Conservation (phyloP, 257 asterid species). For the Solanum tarijense region DNA sequence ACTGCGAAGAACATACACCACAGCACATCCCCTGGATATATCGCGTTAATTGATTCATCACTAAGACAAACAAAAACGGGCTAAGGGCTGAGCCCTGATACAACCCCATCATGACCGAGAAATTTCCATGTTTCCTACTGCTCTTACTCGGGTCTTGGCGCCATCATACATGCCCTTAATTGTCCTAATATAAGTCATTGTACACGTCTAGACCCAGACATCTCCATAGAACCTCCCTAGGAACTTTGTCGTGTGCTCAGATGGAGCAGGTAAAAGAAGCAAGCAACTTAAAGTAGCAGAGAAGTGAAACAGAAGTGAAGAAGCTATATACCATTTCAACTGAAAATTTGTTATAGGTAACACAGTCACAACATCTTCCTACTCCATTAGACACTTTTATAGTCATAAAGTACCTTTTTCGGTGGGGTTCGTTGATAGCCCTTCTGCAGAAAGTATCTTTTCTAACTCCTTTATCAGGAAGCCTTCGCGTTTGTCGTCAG, state of each 20-base stretch:
- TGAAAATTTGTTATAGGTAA: neutral
- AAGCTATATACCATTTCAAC: neutral
- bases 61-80: neutral
- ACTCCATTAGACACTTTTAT: neutral
- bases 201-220: neutral
- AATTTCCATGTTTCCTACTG: neutral
- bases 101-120: neutral
- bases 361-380: neutral
- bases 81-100: neutral
- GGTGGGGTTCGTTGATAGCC: slow-evolving; percentile 67
- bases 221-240: neutral
- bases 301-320: neutral
- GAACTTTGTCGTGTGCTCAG: neutral
- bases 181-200: neutral
- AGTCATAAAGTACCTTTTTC: slow-evolving; percentile 61
- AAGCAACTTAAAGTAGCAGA: neutral
- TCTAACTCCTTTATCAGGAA: slow-evolving; percentile 71
- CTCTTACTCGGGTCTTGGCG: neutral
- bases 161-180: neutral
- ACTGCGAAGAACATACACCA: neutral
- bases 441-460: slow-evolving; percentile 72
- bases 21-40: neutral
- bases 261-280: neutral
- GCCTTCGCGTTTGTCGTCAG: slow-evolving; percentile 67
- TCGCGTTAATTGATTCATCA: neutral